Conservation (phyloP, 2,329 filamentous ascomycete genomes). For the Aulographum hederae region DNA sequence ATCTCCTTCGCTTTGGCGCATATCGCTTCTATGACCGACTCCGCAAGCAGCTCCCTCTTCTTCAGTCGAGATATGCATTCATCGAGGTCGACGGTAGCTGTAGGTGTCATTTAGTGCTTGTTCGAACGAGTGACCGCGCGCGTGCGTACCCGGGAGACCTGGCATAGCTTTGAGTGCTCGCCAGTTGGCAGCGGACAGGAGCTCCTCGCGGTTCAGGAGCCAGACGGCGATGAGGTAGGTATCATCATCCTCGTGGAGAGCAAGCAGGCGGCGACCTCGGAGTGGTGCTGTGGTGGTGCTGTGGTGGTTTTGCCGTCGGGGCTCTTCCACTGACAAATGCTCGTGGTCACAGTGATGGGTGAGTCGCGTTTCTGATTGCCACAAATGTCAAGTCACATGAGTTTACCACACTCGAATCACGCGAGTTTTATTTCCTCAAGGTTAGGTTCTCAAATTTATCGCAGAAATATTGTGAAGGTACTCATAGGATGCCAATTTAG, state of each 20-base stretch:
- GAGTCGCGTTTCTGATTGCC: no score
- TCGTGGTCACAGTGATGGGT: not conserved
- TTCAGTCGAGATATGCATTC: slow-evolving; percentile 96
- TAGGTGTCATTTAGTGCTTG: not conserved
- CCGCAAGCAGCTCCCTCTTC: slow-evolving; percentile 89
- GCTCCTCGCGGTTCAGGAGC: not conserved
- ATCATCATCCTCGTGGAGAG: not conserved
- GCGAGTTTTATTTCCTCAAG: no score
- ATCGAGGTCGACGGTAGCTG: slow-evolving; percentile 92
- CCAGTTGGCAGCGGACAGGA: not conserved
- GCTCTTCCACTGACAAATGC: not conserved
- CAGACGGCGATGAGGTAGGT: not conserved
- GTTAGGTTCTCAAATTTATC: no score
- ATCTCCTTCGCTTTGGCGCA: slow-evolving; percentile 98
- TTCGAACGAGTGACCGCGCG: not conserved
- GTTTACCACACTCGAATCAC: no score
- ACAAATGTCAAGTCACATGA: no score
- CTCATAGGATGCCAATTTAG: no score
- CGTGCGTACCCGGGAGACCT: slow-evolving; percentile 27
- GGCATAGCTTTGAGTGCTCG: slow-evolving; percentile 17
- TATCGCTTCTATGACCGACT: slow-evolving; percentile 97
- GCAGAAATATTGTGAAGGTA: no score
- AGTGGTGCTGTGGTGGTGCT: not conserved
- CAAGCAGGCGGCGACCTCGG: not conserved
- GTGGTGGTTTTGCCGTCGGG: not conserved